A percentile compares a stretch with the other conserved stretches of the same genome.
Evolutionary conservation across 129 eudicot genomes (phyloP).

Genomic region (Flaveria ramosissima): DNA sequence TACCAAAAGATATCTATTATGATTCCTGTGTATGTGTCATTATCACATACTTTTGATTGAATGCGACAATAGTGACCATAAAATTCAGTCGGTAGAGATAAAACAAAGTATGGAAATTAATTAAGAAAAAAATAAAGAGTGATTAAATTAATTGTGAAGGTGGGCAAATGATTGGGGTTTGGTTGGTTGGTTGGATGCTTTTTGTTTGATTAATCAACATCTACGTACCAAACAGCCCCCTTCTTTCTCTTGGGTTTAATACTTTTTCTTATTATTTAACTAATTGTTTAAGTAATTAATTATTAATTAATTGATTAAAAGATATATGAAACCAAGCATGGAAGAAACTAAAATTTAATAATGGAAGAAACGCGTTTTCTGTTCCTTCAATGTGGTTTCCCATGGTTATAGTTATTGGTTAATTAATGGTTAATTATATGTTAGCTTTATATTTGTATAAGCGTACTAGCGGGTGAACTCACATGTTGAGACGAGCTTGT

Average conservation of each 20-base stretch:
- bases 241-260: not conserved
- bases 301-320: not conserved
- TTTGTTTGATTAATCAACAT: constrained; percentile 35
- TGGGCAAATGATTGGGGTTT: constrained; percentile 41
- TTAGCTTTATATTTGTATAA: no score
- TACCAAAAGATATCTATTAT: constrained; percentile 1
- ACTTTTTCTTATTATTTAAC: not conserved
- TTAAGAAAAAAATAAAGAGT: constrained; percentile 16
- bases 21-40: constrained; percentile 21
- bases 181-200: constrained; percentile 41
- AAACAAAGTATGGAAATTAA: constrained; percentile 7
- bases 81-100: constrained; percentile 21
- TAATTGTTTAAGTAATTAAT: not conserved
- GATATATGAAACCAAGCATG: constrained; percentile 18
- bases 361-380: constrained; percentile 33
- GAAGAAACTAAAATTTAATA: constrained; percentile 23
- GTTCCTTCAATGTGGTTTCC: not conserved
- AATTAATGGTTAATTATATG: no score
- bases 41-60: constrained; percentile 24
- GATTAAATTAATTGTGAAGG: constrained; percentile 15
- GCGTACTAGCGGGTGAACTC: no score
- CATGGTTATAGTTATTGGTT: not conserved
- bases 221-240: constrained; percentile 39
- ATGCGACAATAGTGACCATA: constrained; percentile 35
- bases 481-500: no score